Evolutionary conservation across 306 rosid genomes (phyloP), one percentile per base, ranked within the genome.

Genomic region (Cucumis cinereus): DNA sequence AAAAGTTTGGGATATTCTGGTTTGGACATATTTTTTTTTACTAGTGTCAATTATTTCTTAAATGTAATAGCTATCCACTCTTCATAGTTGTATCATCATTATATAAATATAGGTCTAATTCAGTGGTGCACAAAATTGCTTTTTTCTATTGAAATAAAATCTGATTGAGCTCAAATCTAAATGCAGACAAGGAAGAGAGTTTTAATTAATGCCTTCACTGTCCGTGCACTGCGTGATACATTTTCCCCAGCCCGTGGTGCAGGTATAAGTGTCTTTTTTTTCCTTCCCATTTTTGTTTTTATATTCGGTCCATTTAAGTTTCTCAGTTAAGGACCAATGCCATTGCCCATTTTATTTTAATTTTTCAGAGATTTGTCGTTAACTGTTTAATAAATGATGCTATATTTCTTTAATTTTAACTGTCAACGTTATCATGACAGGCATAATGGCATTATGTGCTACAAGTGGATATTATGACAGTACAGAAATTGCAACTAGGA

Each of bases 171-270:
- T 13, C 7, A 61, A 56, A 73, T 70, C 79, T 78, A 56, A 73
- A 81, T 85, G 88, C 90, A 95, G 99, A 95, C 98, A 76, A 90
- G 99, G 82, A 95, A 94, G 83, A 88, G 99, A 88, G 99, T 95
- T 77, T 79, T 95, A 90, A 90, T 92, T 75, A 95, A 95, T 84
- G 99, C 99, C 67, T 95, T 95, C 87, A 95, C 99, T 3, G 98
- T 88, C 80, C 99, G 99, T 82, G 99, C 99, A 69, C 81, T 95
- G 79, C 99, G 98, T 43, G 99, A 95, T 81, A 92, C 92, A 79
- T 95, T 95, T 78, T 87, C 98, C 49, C 99, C 98, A 63, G 98
- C 98, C 70, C 87, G 99, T 77, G 98, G 91, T 86, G 99, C 99
- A 87, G 99, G 99, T 94, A 90, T 78, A 53, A 41, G 22, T 68